Evolutionary conservation across 2,329 filamentous ascomycete genomes (phyloP).

Genomic region (Raffaelea albimanens): DNA sequence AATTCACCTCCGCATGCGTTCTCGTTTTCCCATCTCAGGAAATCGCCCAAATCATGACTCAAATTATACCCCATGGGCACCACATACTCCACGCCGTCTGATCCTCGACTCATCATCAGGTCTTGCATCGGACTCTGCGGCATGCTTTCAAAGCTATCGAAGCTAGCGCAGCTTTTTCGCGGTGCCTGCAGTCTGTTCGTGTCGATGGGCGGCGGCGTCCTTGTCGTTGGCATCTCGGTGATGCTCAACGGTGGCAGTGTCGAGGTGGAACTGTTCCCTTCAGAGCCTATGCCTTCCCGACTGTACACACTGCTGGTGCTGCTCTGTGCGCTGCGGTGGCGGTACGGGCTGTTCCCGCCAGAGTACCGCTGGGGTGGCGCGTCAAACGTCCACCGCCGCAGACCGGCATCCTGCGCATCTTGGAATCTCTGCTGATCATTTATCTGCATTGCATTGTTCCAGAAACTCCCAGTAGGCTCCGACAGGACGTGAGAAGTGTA

Average conservation of each 20-base stretch:
- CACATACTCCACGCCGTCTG: slow-evolving; percentile 27
- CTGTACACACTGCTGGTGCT: slow-evolving; percentile 10
- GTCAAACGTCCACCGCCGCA: slow-evolving; percentile 28
- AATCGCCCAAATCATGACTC: slow-evolving; percentile 48
- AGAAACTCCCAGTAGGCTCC: no score
- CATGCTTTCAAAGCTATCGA: slow-evolving; percentile 31
- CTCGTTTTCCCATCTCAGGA: slow-evolving; percentile 47
- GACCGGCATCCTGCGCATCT: slow-evolving; percentile 6
- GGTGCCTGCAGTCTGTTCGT: slow-evolving; percentile 2
- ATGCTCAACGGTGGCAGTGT: neutral
- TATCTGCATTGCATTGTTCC: no score
- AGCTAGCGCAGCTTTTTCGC: slow-evolving; percentile 7
- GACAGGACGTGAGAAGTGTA: no score
- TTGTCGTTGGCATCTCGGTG: slow-evolving; percentile 6
- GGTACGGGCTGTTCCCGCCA: neutral
- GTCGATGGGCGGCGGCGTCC: neutral
- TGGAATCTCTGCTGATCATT: no score
- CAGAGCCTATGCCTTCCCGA: neutral
- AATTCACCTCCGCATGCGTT: slow-evolving; percentile 26
- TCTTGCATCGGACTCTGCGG: slow-evolving; percentile 43
- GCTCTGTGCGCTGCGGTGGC: slow-evolving; percentile 6
- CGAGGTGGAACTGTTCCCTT: neutral
- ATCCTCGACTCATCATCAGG: slow-evolving; percentile 29
- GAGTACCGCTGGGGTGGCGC: slow-evolving; percentile 21
- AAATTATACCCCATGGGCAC: slow-evolving; percentile 54